These are phyloP conservation scores for Metschnikowia peoriensis DNA, from an alignment of 805 yeast species.

Conservation along the genomic window DNA sequence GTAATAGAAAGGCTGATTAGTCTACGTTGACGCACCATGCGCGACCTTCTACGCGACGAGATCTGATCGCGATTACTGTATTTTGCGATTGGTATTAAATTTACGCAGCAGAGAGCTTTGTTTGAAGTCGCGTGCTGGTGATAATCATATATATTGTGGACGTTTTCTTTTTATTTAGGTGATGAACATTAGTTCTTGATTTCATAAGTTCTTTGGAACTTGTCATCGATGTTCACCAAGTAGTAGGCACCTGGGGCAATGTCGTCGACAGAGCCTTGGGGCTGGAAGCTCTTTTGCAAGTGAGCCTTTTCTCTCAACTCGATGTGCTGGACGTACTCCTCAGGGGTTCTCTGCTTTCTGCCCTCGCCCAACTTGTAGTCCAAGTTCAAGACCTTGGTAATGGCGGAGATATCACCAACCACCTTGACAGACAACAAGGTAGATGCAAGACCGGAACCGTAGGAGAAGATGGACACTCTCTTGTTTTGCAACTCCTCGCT, in stretches of 20 bases:
- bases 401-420: slow-evolving; percentile 72
- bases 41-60: too few species aligned
- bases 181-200: slow-evolving; percentile 40
- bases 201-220: slow-evolving; percentile 79
- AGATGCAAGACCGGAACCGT: slow-evolving; percentile 97
- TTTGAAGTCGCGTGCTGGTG: too few species aligned
- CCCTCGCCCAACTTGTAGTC: slow-evolving; percentile 59
- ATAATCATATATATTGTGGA: background rate
- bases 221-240: slow-evolving; percentile 79
- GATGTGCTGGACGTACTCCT: slow-evolving; percentile 77
- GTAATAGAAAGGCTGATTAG: too few species aligned
- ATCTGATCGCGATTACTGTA: too few species aligned
- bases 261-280: slow-evolving; percentile 74
- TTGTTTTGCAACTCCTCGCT: slow-evolving; percentile 72
- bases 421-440: slow-evolving; percentile 79
- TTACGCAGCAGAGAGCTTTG: too few species aligned
- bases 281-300: slow-evolving; percentile 73
- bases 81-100: too few species aligned
- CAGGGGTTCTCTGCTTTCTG: slow-evolving; percentile 70
- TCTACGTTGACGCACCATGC: too few species aligned
- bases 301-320: slow-evolving; percentile 88
- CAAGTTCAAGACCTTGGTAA: slow-evolving; percentile 64
- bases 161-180: background rate
- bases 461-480: slow-evolving; percentile 90
- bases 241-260: slow-evolving; percentile 79